Base-by-base conservation (phyloP, 176 grass and related monocot genomes). In the Paspalum notatum region DNA sequence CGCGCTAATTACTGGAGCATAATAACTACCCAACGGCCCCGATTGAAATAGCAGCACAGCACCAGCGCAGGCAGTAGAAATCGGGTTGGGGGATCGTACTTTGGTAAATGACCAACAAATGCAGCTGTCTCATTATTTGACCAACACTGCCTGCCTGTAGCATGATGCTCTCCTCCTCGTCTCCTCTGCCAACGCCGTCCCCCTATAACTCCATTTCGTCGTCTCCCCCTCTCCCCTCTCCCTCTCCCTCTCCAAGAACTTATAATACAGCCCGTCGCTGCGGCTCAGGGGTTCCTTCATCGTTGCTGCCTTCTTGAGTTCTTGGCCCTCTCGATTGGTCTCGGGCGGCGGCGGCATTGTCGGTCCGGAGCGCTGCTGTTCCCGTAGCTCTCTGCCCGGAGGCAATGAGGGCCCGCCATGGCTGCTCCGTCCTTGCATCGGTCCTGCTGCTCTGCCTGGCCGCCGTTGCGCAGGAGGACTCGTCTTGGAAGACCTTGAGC, bases 401-500 rank as follows among this genome's bases (percentile, higher is more conserved):
- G 46, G 66, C 85, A 49, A 91, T 91, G 89, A 72, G 60, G 85
- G 53, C 66, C 58, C 10, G 72, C 32, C 71, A 51, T 71, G 58
- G 8, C 85, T 82, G 76, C 89, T 82, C 77, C 66, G 59, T 68
- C 1, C 51, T 88, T 9, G 72, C 60, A 6, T 32, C 61, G 51
- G 60, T 91, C 60, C 0, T 88, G 24, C 53, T 88, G 45, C 77
- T 91, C 8, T 83, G 49, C 14, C 60, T 74, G 67, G 52, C 59
- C 50, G 42, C 57, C 49, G 85, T 78, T 5, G 78, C 89, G 12
- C 89, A 85, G 89, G 58, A 51, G 52, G 77, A 44, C 39, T 68
- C 82, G 67, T 52, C 89, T 45, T 91, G 89, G 89, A 91, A 85
- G 77, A 88, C 89, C 38, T 45, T 91, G 62, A 82, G 77, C 62